Conservation (phyloP, 345 rosid species). For the Euphorbia peplus region DNA sequence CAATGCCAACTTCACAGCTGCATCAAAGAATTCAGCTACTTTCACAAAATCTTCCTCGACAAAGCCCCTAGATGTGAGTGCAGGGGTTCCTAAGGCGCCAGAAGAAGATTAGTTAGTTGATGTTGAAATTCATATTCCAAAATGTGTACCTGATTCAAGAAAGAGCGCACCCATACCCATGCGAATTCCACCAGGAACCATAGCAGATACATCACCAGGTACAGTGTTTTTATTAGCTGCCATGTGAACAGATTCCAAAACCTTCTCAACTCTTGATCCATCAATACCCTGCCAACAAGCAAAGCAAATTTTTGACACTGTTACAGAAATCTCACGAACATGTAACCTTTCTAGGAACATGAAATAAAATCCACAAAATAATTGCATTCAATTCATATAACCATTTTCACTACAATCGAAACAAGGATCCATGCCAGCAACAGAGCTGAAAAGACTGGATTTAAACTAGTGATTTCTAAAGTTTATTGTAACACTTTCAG, state of each 20-base stretch:
- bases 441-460: not conserved
- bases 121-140: not conserved
- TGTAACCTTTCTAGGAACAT: not conserved
- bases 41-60: conserved; percentile 80
- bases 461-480: not conserved
- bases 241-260: conserved; percentile 80
- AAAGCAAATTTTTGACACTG: not conserved
- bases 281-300: conserved; percentile 64
- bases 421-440: not conserved
- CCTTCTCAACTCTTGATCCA: conserved; percentile 96
- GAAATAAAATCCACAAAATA: not conserved
- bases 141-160: conserved; percentile 8
- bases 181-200: conserved; percentile 97
- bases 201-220: conserved; percentile 97
- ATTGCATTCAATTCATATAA: not conserved
- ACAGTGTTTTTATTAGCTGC: conserved; percentile 96
- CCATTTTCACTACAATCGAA: not conserved
- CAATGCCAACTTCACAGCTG: conserved; percentile 75
- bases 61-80: conserved; percentile 94
- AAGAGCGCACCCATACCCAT: conserved; percentile 58
- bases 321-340: not conserved
- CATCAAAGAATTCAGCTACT: conserved; percentile 88
- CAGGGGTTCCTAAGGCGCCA: conserved; percentile 76
- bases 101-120: conserved; percentile 11
- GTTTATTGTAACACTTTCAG: not conserved